Conservation (phyloP, 805 yeast genomes). For the Candida piceae region DNA sequence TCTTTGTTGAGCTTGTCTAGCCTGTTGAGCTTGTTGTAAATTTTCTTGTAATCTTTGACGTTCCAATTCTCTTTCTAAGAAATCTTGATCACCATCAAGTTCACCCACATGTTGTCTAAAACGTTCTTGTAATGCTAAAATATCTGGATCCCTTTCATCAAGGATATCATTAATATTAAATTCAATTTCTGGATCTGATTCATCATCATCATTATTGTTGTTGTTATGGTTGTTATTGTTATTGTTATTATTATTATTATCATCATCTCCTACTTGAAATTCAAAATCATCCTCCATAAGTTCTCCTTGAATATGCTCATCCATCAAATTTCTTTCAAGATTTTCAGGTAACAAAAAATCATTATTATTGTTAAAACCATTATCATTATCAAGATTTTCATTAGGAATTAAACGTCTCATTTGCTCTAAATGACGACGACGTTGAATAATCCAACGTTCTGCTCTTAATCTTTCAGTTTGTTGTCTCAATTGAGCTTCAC, state of each 20-base stretch:
- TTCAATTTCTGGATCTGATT: conserved; percentile 71
- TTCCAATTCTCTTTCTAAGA: neutral
- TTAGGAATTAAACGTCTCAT: too few relatives aligned
- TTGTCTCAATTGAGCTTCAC: too few relatives aligned
- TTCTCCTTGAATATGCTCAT: too few relatives aligned
- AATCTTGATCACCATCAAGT: neutral
- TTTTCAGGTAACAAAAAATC: too few relatives aligned
- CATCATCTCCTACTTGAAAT: too few relatives aligned
- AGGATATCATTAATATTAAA: too few relatives aligned
- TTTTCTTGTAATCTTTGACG: neutral
- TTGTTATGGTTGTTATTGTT: conserved; percentile 61
- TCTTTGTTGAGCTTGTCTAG: neutral
- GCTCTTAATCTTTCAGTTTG: neutral
- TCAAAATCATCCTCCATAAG: too few relatives aligned
- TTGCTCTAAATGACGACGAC: neutral
- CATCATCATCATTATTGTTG: conserved; percentile 68
- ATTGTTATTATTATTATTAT: conserved; percentile 52
- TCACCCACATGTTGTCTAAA: neutral
- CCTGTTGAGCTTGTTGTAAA: neutral
- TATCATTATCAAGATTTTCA: too few relatives aligned
- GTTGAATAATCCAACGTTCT: neutral
- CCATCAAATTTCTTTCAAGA: too few relatives aligned
- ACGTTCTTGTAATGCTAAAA: neutral
- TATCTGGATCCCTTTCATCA: neutral
- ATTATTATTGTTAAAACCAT: too few relatives aligned